Conservation (phyloP, 352 stramenopile genomes). For the Phytophthora cactorum region DNA sequence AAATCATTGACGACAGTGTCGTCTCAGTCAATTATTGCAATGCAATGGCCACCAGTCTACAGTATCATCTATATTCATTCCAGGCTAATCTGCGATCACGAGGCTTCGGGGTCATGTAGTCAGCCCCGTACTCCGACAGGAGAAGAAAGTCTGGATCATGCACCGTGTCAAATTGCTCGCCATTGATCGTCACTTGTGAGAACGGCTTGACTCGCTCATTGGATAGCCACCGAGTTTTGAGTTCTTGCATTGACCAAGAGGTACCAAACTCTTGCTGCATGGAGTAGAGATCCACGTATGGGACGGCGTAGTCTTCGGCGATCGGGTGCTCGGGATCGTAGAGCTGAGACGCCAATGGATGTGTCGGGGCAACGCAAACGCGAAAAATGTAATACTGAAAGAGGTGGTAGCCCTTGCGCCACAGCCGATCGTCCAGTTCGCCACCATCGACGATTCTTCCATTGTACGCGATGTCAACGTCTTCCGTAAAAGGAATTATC, state of each 20-base stretch:
- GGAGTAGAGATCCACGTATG: slow-evolving; percentile 48
- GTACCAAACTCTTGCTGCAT: slow-evolving; percentile 14
- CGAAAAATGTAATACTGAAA: slow-evolving; percentile 43
- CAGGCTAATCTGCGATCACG: slow-evolving; percentile 4
- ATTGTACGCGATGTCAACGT: slow-evolving; percentile 51
- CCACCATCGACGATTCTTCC: slow-evolving; percentile 14
- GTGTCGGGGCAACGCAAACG: slow-evolving; percentile 44
- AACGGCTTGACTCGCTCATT: slow-evolving; percentile 28
- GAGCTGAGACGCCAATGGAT: slow-evolving; percentile 41
- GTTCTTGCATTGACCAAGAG: slow-evolving; percentile 32
- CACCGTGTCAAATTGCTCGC: slow-evolving; percentile 35
- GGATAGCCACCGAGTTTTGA: slow-evolving; percentile 14
- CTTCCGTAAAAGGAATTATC: slow-evolving; percentile 58
- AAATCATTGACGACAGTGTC: too few species aligned
- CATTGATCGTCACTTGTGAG: slow-evolving; percentile 32
- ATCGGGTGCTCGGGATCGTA: slow-evolving; percentile 33
- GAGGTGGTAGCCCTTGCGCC: slow-evolving; percentile 56
- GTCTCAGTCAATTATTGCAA: too few species aligned
- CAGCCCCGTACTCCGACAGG: slow-evolving; percentile 33
- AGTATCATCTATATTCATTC: too few species aligned
- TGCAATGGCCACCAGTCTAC: too few species aligned
- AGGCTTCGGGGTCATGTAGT: slow-evolving; percentile 37
- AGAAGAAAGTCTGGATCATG: slow-evolving; percentile 39
- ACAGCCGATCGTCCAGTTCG: slow-evolving; percentile 27
- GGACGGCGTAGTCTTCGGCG: slow-evolving; percentile 17